Conservation (phyloP, 228 moss, liverwort and hornwort genomes). For the Sphagnum magellanicum region DNA sequence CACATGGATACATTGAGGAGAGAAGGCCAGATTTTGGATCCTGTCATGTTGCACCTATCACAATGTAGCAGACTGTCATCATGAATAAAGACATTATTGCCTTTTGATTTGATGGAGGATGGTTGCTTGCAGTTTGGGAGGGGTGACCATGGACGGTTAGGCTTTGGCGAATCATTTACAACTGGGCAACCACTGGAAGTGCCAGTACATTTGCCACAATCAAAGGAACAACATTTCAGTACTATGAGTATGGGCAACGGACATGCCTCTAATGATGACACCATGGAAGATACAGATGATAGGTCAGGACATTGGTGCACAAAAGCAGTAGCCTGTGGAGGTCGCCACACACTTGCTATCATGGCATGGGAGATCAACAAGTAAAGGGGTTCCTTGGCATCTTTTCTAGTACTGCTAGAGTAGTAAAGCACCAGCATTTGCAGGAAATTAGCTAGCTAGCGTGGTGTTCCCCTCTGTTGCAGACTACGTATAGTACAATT, state of each 20-base stretch:
- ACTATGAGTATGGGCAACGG: background rate
- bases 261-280: slow-evolving; percentile 4
- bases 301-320: slow-evolving; percentile 27
- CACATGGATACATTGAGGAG: background rate
- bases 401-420: too few relatives aligned
- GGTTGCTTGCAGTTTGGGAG: slow-evolving; percentile 39
- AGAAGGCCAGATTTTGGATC: background rate
- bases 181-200: slow-evolving; percentile 47
- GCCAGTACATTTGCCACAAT: slow-evolving; percentile 17
- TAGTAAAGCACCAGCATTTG: too few relatives aligned
- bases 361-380: slow-evolving; percentile 22
- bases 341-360: slow-evolving; percentile 48
- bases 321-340: slow-evolving; percentile 48
- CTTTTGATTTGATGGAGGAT: background rate
- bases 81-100: background rate
- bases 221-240: slow-evolving; percentile 1
- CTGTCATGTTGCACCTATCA: background rate
- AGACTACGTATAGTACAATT: too few relatives aligned
- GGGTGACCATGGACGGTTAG: slow-evolving; percentile 63
- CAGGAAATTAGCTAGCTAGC: too few relatives aligned
- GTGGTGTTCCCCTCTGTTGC: too few relatives aligned
- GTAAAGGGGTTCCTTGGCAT: background rate
- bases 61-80: background rate
- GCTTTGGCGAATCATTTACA: slow-evolving; percentile 33
- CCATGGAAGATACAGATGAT: slow-evolving; percentile 6